A percentile compares a stretch with the other conserved stretches of the same genome.
Conservation (phyloP, 768 basidiomycete genomes). For the Lactarius trivialis region DNA sequence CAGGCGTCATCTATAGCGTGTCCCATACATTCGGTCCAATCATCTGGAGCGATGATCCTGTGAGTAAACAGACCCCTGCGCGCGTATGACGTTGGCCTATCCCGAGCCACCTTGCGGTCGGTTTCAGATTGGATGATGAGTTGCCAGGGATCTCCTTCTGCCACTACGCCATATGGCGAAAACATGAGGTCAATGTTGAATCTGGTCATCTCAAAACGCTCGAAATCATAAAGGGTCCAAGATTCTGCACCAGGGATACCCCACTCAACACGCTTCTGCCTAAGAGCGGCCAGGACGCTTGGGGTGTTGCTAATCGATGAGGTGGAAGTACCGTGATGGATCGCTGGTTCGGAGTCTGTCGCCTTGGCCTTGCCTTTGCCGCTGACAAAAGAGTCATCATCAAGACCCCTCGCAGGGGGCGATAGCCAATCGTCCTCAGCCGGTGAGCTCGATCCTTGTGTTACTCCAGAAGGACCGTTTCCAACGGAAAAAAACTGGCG, state of each 20-base stretch:
- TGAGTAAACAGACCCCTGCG: not conserved
- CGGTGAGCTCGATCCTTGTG: not conserved
- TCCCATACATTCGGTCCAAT: conserved; percentile 19
- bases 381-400: not conserved
- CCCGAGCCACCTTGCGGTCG: not conserved
- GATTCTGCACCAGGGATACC: conserved; percentile 16
- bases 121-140: conserved; percentile 16
- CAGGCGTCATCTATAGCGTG: conserved; percentile 13
- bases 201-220: conserved; percentile 20
- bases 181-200: conserved; percentile 18
- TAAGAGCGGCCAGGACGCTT: not conserved
- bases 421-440: not conserved
- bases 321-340: not conserved
- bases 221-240: conserved; percentile 19
- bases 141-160: conserved; percentile 16
- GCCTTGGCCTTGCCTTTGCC: conserved; percentile 22
- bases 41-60: not conserved
- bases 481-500: not conserved
- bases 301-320: not conserved
- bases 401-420: not conserved
- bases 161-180: conserved; percentile 12
- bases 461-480: conserved; percentile 5
- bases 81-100: not conserved
- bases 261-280: conserved; percentile 16
- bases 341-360: not conserved